phyloP scores from a whole-genome alignment of 768 basidiomycete genomes.

The button mushroom (Agaricus bisporus) region DNA sequence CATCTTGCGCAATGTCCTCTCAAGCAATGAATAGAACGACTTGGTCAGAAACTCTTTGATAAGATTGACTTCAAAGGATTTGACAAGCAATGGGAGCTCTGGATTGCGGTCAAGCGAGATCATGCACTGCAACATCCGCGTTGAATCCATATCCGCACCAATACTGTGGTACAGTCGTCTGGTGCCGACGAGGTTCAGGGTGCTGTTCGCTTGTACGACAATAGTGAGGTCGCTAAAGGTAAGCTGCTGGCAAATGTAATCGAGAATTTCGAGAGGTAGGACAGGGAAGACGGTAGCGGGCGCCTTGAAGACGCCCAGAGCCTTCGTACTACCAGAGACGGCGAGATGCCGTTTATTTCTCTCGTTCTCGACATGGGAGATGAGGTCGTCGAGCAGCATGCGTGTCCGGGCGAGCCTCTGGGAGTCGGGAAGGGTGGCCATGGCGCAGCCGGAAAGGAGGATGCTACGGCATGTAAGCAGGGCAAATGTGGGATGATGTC shows the following conservation, averaged over 20 bases:
- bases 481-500: too few relatives aligned
- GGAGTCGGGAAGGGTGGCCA: not conserved
- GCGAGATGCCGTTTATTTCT: not conserved
- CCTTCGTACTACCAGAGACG: not conserved
- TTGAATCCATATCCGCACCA: not conserved
- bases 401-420: slow-evolving; percentile 4
- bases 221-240: slow-evolving; percentile 16
- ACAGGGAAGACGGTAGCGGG: slow-evolving; percentile 1
- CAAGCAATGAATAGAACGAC: slow-evolving; percentile 47
- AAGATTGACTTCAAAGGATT: slow-evolving; percentile 41
- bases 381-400: slow-evolving; percentile 9
- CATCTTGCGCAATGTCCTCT: slow-evolving; percentile 34
- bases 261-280: slow-evolving; percentile 24
- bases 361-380: slow-evolving; percentile 9
- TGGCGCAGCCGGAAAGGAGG: not conserved
- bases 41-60: slow-evolving; percentile 28
- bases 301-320: not conserved
- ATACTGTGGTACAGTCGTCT: slow-evolving; percentile 20
- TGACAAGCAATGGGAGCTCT: slow-evolving; percentile 34
- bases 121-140: slow-evolving; percentile 28
- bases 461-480: too few relatives aligned
- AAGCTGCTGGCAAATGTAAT: slow-evolving; percentile 18
- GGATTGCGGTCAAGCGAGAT: slow-evolving; percentile 32
- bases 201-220: slow-evolving; percentile 15
- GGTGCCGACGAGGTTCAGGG: slow-evolving; percentile 18